Conservation (phyloP, 2,329 filamentous ascomycete genomes). For the Penicillium occitanis region DNA sequence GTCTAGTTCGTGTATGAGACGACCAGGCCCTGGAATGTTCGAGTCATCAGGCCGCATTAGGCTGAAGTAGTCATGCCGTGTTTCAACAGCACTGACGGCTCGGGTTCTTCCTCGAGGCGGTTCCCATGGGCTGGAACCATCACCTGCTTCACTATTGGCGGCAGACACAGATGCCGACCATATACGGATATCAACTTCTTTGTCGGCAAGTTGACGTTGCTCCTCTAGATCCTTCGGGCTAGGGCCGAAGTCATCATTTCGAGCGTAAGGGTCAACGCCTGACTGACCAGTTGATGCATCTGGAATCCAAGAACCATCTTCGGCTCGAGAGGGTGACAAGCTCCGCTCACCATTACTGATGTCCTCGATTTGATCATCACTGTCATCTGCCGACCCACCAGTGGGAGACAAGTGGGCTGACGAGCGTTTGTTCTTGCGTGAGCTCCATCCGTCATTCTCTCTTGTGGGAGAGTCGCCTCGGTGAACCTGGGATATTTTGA, state of each 20-base stretch:
- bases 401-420: conserved; percentile 39
- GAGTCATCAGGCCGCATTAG: conserved; percentile 36
- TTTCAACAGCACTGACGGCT: conserved; percentile 48
- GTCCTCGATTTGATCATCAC: conserved; percentile 29
- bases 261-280: conserved; percentile 50
- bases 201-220: conserved; percentile 49
- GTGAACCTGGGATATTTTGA: conserved; percentile 45
- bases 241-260: conserved; percentile 46
- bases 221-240: conserved; percentile 54
- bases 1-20: conserved; percentile 47
- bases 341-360: conserved; percentile 25
- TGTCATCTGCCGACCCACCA: conserved; percentile 27
- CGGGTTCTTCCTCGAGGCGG: conserved; percentile 31
- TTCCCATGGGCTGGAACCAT: conserved; percentile 27
- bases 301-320: conserved; percentile 50
- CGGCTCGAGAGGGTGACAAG: conserved; percentile 33
- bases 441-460: conserved; percentile 25
- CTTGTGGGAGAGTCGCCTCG: conserved; percentile 47
- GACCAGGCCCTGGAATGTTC: conserved; percentile 53
- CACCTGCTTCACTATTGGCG: conserved; percentile 43
- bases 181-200: conserved; percentile 53
- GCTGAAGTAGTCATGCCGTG: conserved; percentile 38
- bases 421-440: conserved; percentile 34
- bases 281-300: conserved; percentile 41
- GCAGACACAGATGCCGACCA: conserved; percentile 56